Percentiles rank a stretch among this genome's conserved stretches.
Conservation (phyloP, 2,329 filamentous ascomycete genomes). For the Ramularia collo-cygni region DNA sequence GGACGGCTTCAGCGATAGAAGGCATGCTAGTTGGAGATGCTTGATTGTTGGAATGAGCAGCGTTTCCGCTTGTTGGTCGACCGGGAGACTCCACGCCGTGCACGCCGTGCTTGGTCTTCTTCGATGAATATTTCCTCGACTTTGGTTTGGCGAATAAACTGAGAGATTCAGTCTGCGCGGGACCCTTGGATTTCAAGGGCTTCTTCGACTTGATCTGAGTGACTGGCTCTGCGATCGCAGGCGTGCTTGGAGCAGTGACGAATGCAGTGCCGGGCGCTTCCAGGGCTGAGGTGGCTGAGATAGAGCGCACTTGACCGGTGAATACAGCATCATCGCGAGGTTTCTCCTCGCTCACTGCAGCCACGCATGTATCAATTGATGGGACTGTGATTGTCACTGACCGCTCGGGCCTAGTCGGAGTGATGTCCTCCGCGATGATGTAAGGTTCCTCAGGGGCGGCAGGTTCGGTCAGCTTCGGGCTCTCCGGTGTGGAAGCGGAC, state of each 20-base stretch:
- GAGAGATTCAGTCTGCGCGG: slow-evolving; percentile 31
- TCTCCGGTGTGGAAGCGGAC: too few species aligned
- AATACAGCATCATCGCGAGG: not conserved
- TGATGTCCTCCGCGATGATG: not conserved
- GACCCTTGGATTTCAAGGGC: slow-evolving; percentile 26
- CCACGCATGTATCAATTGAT: too few species aligned
- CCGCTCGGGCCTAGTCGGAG: not conserved
- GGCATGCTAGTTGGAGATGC: too few species aligned
- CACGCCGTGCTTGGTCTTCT: slow-evolving; percentile 16
- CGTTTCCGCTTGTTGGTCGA: too few species aligned
- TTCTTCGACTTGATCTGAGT: slow-evolving; percentile 9
- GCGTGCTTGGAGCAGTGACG: slow-evolving; percentile 21
- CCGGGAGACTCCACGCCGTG: too few species aligned
- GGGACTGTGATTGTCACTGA: not conserved
- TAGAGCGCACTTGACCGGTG: slow-evolving; percentile 4
- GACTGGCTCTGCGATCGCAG: slow-evolving; percentile 10
- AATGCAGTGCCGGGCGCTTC: slow-evolving; percentile 14
- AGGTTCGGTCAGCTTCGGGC: too few species aligned
- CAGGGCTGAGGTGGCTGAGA: slow-evolving; percentile 9
- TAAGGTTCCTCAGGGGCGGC: too few species aligned
- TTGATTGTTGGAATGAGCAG: too few species aligned
- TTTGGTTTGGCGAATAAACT: slow-evolving; percentile 23
- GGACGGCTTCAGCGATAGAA: too few species aligned
- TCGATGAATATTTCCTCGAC: slow-evolving; percentile 17
- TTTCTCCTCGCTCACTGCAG: slow-evolving; percentile 1